These are phyloP conservation scores for Fusarium pseudonygamai DNA, from an alignment of 2,329 filamentous ascomycete species.

Conservation along the genomic window DNA sequence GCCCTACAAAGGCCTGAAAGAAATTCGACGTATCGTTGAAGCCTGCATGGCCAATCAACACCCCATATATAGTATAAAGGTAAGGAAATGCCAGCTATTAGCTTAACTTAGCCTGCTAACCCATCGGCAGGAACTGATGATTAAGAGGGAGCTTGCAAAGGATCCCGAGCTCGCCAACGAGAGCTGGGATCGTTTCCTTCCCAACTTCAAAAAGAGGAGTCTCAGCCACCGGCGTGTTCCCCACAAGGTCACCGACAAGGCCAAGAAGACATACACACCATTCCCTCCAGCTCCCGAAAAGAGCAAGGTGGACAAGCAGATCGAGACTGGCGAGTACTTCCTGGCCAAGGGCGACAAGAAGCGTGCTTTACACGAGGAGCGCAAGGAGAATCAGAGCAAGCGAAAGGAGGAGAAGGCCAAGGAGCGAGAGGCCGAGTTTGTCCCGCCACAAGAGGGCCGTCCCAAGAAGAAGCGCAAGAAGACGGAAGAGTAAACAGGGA, in stretches of 20 bases:
- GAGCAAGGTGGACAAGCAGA: slow-evolving; percentile 98
- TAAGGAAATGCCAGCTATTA: no score
- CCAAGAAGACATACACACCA: slow-evolving; percentile 93
- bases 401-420: slow-evolving; percentile 90
- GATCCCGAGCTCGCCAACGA: slow-evolving; percentile 87
- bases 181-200: slow-evolving; percentile 95
- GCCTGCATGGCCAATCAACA: slow-evolving; percentile 94
- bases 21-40: slow-evolving; percentile 86
- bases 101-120: no score
- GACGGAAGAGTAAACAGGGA: slow-evolving; percentile 45
- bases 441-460: slow-evolving; percentile 82
- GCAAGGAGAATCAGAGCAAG: slow-evolving; percentile 83
- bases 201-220: slow-evolving; percentile 95
- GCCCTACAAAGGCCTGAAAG: slow-evolving; percentile 90
- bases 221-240: slow-evolving; percentile 86
- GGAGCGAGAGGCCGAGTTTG: slow-evolving; percentile 85
- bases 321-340: slow-evolving; percentile 98
- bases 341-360: slow-evolving; percentile 93
- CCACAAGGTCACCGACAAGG: slow-evolving; percentile 89
- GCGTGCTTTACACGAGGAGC: slow-evolving; percentile 78
- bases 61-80: accelerated
- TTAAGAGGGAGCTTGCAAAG: slow-evolving; percentile 90
- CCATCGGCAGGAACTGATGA: slow-evolving; percentile 75
- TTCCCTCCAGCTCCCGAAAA: slow-evolving; percentile 97
- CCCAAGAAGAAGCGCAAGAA: slow-evolving; percentile 74